These are phyloP conservation scores for Claviceps arundinis DNA, from an alignment of 2,329 filamentous ascomycete genomes.

Conservation along the genomic window DNA sequence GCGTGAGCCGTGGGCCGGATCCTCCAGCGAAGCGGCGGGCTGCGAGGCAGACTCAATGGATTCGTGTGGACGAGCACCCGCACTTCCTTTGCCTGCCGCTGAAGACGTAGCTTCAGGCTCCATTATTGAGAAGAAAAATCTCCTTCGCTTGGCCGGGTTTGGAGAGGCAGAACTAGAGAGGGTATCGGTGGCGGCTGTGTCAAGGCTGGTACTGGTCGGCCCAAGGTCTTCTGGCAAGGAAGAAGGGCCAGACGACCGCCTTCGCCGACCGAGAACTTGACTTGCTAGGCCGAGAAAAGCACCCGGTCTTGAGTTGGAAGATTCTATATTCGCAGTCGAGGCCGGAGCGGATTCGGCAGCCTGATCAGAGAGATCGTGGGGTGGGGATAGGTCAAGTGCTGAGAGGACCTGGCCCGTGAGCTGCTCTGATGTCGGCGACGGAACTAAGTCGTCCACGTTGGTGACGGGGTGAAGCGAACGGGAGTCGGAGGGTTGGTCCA, in stretches of 20 bases:
- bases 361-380: conserved; percentile 12
- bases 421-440: conserved; percentile 37
- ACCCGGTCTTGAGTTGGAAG: conserved; percentile 18
- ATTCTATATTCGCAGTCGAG: conserved; percentile 27
- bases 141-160: conserved; percentile 35
- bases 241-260: conserved; percentile 31
- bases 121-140: conserved; percentile 45
- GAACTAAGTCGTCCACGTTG: conserved; percentile 52
- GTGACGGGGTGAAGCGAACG: conserved; percentile 18
- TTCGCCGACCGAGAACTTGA: conserved; percentile 42
- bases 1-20: conserved; percentile 32
- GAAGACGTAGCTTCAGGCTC: conserved; percentile 41
- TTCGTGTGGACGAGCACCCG: conserved; percentile 24
- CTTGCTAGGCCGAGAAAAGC: conserved; percentile 15
- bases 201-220: conserved; percentile 14
- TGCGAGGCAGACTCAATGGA: conserved; percentile 23
- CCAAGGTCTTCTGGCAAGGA: conserved; percentile 17
- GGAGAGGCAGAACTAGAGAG: conserved; percentile 7
- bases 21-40: conserved; percentile 11
- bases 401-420: conserved; percentile 33
- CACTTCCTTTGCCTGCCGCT: conserved; percentile 43
- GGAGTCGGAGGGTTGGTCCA: conserved; percentile 25
- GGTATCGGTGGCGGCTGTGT: conserved; percentile 5
- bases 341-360: conserved; percentile 15
- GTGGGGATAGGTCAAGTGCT: conserved; percentile 20